Evolutionary conservation across 2,329 filamentous ascomycete species (phyloP).

Genomic region (Lecanicillium sp.): DNA sequence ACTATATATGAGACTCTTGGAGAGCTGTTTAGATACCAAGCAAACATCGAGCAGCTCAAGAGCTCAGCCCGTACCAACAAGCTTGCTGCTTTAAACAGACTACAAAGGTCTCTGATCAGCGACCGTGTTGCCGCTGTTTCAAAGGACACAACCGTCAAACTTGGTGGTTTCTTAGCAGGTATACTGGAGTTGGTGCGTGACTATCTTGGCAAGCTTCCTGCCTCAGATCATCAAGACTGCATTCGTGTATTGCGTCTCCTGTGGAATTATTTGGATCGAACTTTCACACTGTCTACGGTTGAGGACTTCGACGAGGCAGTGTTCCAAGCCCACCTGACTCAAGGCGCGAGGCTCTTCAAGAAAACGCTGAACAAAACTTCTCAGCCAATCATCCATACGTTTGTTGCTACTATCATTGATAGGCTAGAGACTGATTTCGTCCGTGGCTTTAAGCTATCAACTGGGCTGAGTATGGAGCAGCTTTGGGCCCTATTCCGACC

Average conservation of each 20-base stretch:
- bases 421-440: conserved; percentile 51
- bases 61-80: conserved; percentile 35
- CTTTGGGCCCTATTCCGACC: conserved; percentile 71
- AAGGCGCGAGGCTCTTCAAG: conserved; percentile 37
- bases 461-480: conserved; percentile 70
- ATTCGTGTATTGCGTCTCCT: conserved; percentile 27
- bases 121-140: conserved; percentile 45
- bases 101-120: conserved; percentile 51
- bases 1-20: conserved; percentile 42
- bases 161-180: conserved; percentile 41
- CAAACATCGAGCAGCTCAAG: conserved; percentile 32
- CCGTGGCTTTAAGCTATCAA: conserved; percentile 62
- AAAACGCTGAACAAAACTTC: conserved; percentile 18
- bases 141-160: conserved; percentile 51
- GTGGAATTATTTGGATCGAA: conserved; percentile 47
- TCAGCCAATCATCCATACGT: conserved; percentile 19
- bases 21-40: conserved; percentile 33
- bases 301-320: conserved; percentile 49
- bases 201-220: conserved; percentile 29
- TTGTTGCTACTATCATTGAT: conserved; percentile 31
- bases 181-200: conserved; percentile 31
- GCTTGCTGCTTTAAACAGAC: conserved; percentile 46
- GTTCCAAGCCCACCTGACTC: conserved; percentile 54
- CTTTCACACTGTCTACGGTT: conserved; percentile 36
- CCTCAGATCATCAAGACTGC: conserved; percentile 16